Base-by-base conservation (phyloP, 352 stramenopile genomes). In the Globisporangium takayamanum region DNA sequence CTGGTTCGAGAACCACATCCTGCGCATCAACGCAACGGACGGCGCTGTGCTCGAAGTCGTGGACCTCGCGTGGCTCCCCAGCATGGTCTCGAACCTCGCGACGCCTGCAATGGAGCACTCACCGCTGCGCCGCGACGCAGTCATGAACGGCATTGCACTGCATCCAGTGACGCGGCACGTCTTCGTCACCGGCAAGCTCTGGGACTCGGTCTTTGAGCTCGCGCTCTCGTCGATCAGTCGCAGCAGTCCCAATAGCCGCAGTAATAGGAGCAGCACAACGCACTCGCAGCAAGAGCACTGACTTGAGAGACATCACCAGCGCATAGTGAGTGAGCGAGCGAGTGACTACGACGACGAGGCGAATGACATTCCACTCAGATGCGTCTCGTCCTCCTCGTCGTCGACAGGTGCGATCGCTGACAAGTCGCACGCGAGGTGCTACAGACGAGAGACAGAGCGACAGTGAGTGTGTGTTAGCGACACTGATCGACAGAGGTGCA, bases 121-220 rank as follows among this genome's bases (percentile, higher is more conserved):
- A 1, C 62, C 59, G 15, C 71, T 68, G 36, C 69, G 72, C 28
- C 52, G 53, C 7, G 84, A 95, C 18, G 84, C 86, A 12, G 88
- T 96, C 49, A 92, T 96, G 76, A 96, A 96, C 66, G 88, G 88
- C 60, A 95, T 96, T 54, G 88, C 86, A 15, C 92, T 80, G 53
- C 73, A 95, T 54, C 74, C 79, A 0, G 53, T 56, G 16, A 85
- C 66, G 30, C 58, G 69, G 33, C 80, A 90, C 53, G 57, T 94
- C 36, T 94, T 81, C 41, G 44, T 92, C 39, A 94, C 82, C 0
- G 84, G 84, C 15, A 94, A 94, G 57, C 67, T 92, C 39, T 94
- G 84, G 84, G 80, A 91, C 63, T 89, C 79, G 45, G 85, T 94
- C 54, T 92, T 92, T 46, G 82, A 94, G 63, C 63, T 94, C 41